Evolutionary conservation across 441 rosid genomes (phyloP), one percentile per base, ranked within the genome.

Genomic region (Bocquillonia castaneifolia): DNA sequence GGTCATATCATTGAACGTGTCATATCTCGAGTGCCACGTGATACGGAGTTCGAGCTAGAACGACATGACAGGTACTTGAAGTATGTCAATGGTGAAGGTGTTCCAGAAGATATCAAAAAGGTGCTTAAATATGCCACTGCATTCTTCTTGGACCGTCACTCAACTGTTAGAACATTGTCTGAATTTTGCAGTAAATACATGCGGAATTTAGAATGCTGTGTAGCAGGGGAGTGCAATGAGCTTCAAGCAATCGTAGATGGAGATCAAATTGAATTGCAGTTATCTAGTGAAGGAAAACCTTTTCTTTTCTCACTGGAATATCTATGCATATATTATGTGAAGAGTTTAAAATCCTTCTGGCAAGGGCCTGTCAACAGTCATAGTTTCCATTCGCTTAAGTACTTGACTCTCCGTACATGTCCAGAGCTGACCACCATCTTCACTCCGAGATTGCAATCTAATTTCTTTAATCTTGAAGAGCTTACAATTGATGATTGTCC

Each of bases 391-490:
- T 26, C 3, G 47, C 64, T 74, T 34, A 78, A 55, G 59, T 29
- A 0, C 62, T 69, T 74, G 56, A 20, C 52, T 0, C 36, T 78
- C 20, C 58, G 48, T 22, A 59, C 34, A 12, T 78, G 78, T 25
- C 81, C 76, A 5, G 37, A 48, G 26, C n/a, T 75, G 58, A 54
- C 28, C n/a, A n/a, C n/a, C n/a, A n/a, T n/a, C n/a, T n/a, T n/a
- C n/a, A n/a, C n/a, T n/a, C n/a, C n/a, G n/a, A n/a, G n/a, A n/a
- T n/a, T n/a, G n/a, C n/a, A n/a, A n/a, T n/a, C n/a, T n/a, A n/a
- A n/a, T n/a, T n/a, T n/a, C n/a, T n/a, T n/a, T n/a, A n/a, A n/a
- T n/a, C n/a, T n/a, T n/a, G n/a, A n/a, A n/a, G n/a, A n/a, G n/a
- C n/a, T n/a, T n/a, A n/a, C n/a, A n/a, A n/a, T n/a, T n/a, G n/a